phyloP scores from a whole-genome alignment of 768 basidiomycete species.

The Kwoniella europaea region DNA sequence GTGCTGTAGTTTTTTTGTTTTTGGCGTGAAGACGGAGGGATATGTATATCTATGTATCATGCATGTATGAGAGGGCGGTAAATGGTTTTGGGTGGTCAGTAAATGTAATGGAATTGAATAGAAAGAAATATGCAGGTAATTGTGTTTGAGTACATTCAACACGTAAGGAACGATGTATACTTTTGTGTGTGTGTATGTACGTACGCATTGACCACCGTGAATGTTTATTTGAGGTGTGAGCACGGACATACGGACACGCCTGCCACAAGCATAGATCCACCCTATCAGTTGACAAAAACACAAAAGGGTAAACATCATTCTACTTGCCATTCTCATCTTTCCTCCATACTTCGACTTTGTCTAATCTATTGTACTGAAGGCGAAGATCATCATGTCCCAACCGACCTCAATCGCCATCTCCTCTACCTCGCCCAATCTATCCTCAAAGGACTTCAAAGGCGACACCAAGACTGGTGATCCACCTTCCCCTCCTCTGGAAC shows the following conservation, averaged over 20 bases:
- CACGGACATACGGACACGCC: neutral
- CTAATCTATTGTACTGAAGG: neutral
- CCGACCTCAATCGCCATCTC: neutral
- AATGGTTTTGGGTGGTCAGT: neutral
- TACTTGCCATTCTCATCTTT: no score
- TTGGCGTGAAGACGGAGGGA: neutral
- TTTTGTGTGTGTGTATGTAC: neutral
- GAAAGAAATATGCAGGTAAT: no score
- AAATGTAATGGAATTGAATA: no score
- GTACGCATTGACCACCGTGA: neutral
- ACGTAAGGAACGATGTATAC: no score
- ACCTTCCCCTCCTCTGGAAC: neutral
- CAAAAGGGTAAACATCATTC: no score
- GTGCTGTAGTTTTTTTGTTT: neutral
- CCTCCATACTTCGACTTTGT: no score
- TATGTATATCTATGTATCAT: neutral
- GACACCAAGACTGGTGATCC: neutral
- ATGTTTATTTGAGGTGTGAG: neutral
- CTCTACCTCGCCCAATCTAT: neutral
- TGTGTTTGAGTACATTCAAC: no score
- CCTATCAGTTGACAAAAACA: no score
- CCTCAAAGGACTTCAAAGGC: neutral
- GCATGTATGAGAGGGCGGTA: neutral
- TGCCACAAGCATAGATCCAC: no score
- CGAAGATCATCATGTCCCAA: neutral